Evolutionary conservation across 139 green algal species (phyloP).

Genomic region (Micractinium conductrix): DNA sequence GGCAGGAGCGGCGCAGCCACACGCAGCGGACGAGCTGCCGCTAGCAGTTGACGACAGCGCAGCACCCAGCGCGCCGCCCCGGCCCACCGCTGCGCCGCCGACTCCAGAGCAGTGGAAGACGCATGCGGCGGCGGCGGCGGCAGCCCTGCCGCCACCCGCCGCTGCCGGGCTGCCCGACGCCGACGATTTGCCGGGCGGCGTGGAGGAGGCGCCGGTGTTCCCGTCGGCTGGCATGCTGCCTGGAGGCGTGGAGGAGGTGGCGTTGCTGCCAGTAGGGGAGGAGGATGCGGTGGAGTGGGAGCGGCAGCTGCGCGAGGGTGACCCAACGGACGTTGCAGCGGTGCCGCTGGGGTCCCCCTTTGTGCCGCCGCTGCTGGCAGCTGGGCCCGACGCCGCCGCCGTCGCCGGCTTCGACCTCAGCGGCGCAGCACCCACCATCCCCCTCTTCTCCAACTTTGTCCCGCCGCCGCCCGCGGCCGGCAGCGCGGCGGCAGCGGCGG

Average conservation of each 20-base stretch:
- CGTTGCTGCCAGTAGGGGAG: background rate
- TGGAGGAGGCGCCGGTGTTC: too few relatives aligned
- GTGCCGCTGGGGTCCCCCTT: constrained; percentile 11
- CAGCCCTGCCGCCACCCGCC: too few relatives aligned
- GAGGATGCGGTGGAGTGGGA: background rate
- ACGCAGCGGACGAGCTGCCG: background rate
- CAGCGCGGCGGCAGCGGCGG: background rate
- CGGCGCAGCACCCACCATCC: background rate
- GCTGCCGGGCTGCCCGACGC: too few relatives aligned
- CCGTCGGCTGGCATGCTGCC: too few relatives aligned
- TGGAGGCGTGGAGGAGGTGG: too few relatives aligned
- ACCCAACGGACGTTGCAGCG: background rate
- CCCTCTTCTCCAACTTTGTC: constrained; percentile 6
- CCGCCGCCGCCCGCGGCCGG: background rate
- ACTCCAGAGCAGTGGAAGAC: too few relatives aligned
- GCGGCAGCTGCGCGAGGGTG: background rate
- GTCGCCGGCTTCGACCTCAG: too few relatives aligned
- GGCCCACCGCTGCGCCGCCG: too few relatives aligned
- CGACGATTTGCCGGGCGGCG: too few relatives aligned
- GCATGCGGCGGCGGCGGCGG: too few relatives aligned
- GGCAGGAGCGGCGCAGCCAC: background rate
- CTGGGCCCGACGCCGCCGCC: too few relatives aligned
- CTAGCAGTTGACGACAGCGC: background rate
- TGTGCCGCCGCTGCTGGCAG: background rate
- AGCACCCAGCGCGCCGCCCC: too few relatives aligned